These are phyloP conservation scores for Rhinocladiella similis DNA, from an alignment of 2,329 filamentous ascomycete species.

Conservation along the genomic window DNA sequence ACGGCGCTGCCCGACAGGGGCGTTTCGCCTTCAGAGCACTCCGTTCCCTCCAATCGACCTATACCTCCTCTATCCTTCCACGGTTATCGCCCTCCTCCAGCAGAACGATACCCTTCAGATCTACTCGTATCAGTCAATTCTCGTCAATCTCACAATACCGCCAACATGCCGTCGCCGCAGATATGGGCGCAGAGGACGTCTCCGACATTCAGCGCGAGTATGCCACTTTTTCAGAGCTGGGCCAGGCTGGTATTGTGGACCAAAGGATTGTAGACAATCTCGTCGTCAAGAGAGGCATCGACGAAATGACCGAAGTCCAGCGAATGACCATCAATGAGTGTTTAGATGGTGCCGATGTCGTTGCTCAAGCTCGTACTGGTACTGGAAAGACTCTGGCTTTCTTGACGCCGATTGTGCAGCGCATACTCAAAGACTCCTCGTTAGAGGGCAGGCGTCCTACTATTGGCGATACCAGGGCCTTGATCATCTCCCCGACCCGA, in stretches of 20 bases:
- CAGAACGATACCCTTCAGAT: neutral
- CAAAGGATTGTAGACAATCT: constrained; percentile 67
- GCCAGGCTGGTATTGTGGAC: constrained; percentile 54
- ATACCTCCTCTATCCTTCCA: constrained; percentile 7
- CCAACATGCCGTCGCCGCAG: constrained; percentile 30
- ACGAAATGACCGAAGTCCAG: constrained; percentile 92
- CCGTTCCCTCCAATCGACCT: constrained; percentile 26
- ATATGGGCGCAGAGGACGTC: constrained; percentile 25
- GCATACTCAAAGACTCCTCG: constrained; percentile 38
- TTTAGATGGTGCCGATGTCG: constrained; percentile 74
- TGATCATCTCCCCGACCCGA: constrained; percentile 47
- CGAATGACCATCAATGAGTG: constrained; percentile 77
- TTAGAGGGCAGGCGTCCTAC: constrained; percentile 32
- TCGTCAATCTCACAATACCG: constrained; percentile 17
- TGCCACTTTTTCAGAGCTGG: constrained; percentile 42
- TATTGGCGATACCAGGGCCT: constrained; percentile 21
- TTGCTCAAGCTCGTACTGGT: constrained; percentile 55
- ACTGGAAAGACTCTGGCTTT: constrained; percentile 54
- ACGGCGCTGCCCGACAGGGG: constrained; percentile 22
- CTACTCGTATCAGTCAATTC: constrained; percentile 10
- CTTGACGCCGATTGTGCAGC: constrained; percentile 49
- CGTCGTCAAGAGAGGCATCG: constrained; percentile 70
- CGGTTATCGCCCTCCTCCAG: constrained; percentile 7
- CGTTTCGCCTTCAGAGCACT: constrained; percentile 17
- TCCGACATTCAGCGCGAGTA: constrained; percentile 27